phyloP scores from a whole-genome alignment of 345 rosid species.

The Ricinus communis region DNA sequence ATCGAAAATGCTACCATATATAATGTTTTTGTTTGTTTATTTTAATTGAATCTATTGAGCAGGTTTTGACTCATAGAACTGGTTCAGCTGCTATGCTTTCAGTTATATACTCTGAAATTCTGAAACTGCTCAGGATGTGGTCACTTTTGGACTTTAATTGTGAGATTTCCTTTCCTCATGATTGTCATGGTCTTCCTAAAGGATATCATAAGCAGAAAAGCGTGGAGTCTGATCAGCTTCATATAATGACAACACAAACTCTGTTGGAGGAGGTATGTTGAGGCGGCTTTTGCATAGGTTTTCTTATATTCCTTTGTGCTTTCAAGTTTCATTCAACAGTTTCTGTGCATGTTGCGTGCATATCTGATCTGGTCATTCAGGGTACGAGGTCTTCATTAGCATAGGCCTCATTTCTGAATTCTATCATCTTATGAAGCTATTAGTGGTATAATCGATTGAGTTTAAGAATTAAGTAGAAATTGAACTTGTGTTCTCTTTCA shows the following conservation, averaged over 20 bases:
- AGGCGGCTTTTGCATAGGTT: background rate
- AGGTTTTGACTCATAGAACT: slow-evolving; percentile 65
- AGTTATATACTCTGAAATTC: slow-evolving; percentile 53
- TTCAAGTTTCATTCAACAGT: background rate
- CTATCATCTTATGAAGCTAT: background rate
- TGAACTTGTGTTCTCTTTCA: background rate
- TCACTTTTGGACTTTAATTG: slow-evolving; percentile 58
- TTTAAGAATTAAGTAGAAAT: background rate
- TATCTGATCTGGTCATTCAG: background rate
- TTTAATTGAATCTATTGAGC: slow-evolving; percentile 22
- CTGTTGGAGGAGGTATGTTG: slow-evolving; percentile 42
- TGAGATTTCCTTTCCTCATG: slow-evolving; percentile 59
- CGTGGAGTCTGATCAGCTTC: slow-evolving; percentile 54
- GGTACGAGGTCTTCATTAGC: background rate
- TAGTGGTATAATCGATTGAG: background rate
- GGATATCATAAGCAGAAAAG: slow-evolving; percentile 62
- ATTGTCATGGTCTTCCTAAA: slow-evolving; percentile 51
- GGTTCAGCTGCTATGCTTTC: slow-evolving; percentile 63
- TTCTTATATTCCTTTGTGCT: background rate
- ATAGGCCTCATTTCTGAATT: background rate
- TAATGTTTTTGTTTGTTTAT: slow-evolving; percentile 2
- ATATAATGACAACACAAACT: slow-evolving; percentile 50
- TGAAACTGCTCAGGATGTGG: slow-evolving; percentile 63
- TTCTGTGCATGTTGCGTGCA: background rate
- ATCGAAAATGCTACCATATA: background rate